Percentiles rank a stretch among this genome's conserved stretches.
These are phyloP conservation scores for Pisolithus thermaeus DNA, from an alignment of 1,284 basidiomycete species.

Conservation along the genomic window DNA sequence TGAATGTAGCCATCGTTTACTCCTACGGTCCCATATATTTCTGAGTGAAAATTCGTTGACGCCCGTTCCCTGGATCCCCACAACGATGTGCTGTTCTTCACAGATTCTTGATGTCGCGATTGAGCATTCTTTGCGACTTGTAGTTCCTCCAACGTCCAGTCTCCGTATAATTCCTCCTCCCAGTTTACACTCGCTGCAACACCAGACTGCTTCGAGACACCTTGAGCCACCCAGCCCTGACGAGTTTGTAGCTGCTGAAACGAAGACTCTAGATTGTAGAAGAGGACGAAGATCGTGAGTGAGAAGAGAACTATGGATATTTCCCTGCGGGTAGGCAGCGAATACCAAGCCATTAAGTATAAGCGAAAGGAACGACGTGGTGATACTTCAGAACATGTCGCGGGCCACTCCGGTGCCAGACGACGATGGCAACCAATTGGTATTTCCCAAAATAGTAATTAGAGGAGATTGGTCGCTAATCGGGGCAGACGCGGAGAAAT, in stretches of 20 bases:
- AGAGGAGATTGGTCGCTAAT: too few relatives aligned
- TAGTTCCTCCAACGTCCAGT: slow-evolving; percentile 59
- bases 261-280: slow-evolving; percentile 61
- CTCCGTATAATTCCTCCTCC: slow-evolving; percentile 58
- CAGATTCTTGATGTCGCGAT: slow-evolving; percentile 23
- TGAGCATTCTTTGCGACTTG: slow-evolving; percentile 45
- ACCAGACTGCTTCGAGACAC: slow-evolving; percentile 37
- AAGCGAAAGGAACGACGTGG: not conserved
- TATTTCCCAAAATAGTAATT: not conserved
- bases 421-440: not conserved
- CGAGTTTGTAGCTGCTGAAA: slow-evolving; percentile 43
- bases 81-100: slow-evolving; percentile 33
- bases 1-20: slow-evolving; percentile 46
- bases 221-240: slow-evolving; percentile 35
- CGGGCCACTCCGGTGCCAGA: not conserved
- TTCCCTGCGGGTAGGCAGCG: slow-evolving; percentile 61
- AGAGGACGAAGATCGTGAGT: slow-evolving; percentile 53
- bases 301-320: slow-evolving; percentile 55
- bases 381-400: not conserved
- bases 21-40: slow-evolving; percentile 36
- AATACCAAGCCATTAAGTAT: slow-evolving; percentile 45
- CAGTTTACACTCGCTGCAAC: slow-evolving; percentile 41
- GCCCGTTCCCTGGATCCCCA: slow-evolving; percentile 18
- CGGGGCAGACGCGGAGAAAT: not conserved
- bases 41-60: slow-evolving; percentile 16